Evolutionary conservation across 208 protist genomes (phyloP), one percentile per base, ranked within the genome.

Genomic region (Leishmania tropica): DNA sequence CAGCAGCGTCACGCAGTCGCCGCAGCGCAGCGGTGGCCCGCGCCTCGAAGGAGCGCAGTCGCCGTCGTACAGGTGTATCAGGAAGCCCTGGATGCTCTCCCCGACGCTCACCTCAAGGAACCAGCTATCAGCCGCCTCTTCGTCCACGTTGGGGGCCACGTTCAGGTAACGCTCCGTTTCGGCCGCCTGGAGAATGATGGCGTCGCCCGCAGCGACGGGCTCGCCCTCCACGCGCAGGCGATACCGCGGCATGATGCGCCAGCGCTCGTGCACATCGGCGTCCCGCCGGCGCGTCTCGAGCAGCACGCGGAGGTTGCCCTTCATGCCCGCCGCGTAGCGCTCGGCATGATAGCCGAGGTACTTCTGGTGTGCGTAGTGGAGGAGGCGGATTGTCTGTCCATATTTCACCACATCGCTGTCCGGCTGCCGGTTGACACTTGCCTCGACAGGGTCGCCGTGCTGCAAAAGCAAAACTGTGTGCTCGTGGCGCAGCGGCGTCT

Each of bases 171-270:
- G 81, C 47, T 85, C 88, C 2, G 76, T 83, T n/a, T 80, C 81
- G 0, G 73, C 60, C 35, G 87, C 85, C 80, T 94, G 90, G 17
- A 94, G 83, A 58, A 90, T 65, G 24, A 94, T 83, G 17, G 85
- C 81, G 73, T 94, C 90, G 1, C 88, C 88, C 47, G 89, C 88
- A 11, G 74, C 79, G 5, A 94, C 90, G 10, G 81, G 87, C 82
- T 94, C 90, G 1, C 90, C 90, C 77, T 94, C 90, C 2, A 90
- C 88, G 13, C 90, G 86, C 71, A 94, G 87, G 0, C 87, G 84
- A 79, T 92, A 92, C 48, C 90, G 84, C 81, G 90, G 88, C 87
- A 91, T 91, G n/a, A 94, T 83, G 75, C 90, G 88, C 89, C 91
- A 92, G 47, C 86, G 85, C 68, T 93, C 87, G 28, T 79, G 28